Evolutionary conservation across 228 moss, liverwort and hornwort species (phyloP), one percentile per base, ranked within the genome.

Genomic region (Sphagnum magellanicum): DNA sequence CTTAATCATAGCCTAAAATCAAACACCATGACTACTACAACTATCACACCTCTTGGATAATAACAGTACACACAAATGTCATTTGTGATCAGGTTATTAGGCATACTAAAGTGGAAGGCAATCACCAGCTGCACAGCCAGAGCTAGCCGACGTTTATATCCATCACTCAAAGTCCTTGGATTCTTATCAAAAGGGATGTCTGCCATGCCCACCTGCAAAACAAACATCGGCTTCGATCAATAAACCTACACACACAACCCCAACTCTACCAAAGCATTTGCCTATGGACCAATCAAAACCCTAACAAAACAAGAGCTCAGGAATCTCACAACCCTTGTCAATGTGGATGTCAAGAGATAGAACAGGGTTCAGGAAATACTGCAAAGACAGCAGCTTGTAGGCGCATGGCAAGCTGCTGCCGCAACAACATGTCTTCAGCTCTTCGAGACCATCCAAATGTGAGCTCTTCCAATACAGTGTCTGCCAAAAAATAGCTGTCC

Each of bases 381-480:
- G 98, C 92, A 84, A 78, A 80, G 3, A 92, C 81, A 64, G 98
- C 98, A 50, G 85, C 82, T 68, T 98, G 98, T 70, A 98, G 79
- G 72, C 94, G 79, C 81, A 84, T 70, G 48, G 91, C 86, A 79
- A 94, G 81, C 66, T 81, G 79, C 70, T 94, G 91, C 69, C 89
- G 85, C 76, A 89, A 52, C 64, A 81, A 61, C 52, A 82, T 64
- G 67, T 98, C 92, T 71, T 87, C 88, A 69, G 86, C 84, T 73
- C 87, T 89, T 75, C 87, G 73, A 12, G 98, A 83, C 85, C 87
- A 92, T 70, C 98, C 98, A 70, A 98, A 98, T 63, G 94, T 77
- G 76, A 98, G 98, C 83, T 98, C 98, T 76, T 98, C 98, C 79
- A 90, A 71, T 47, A 98, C 83, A 50, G 94, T 79, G 70, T 98